phyloP scores from a whole-genome alignment of 2,329 filamentous ascomycete genomes.

The Boeremia lycopersici region DNA sequence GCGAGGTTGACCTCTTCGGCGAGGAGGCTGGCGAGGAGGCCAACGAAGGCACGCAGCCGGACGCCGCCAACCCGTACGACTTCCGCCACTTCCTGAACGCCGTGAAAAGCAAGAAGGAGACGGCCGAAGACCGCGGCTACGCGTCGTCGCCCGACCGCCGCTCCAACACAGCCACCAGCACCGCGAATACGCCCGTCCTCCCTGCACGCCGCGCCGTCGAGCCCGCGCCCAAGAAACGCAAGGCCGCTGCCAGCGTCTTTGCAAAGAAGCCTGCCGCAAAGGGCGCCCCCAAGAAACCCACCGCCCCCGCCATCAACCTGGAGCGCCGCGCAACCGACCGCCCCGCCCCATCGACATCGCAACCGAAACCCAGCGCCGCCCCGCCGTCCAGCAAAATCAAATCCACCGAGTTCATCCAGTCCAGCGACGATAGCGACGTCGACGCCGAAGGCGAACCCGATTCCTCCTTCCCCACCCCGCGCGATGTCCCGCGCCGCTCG shows the following conservation, averaged over 20 bases:
- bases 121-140: slow-evolving; percentile 38
- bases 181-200: background rate
- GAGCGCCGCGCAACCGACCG: slow-evolving; percentile 44
- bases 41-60: slow-evolving; percentile 42
- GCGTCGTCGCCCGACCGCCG: slow-evolving; percentile 38
- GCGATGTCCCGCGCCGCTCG: background rate
- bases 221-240: slow-evolving; percentile 35
- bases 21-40: slow-evolving; percentile 31
- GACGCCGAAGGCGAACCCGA: slow-evolving; percentile 23
- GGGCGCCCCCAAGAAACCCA: slow-evolving; percentile 26
- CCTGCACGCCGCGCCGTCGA: slow-evolving; percentile 5
- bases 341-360: slow-evolving; percentile 15
- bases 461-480: background rate
- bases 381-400: slow-evolving; percentile 36
- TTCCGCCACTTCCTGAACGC: slow-evolving; percentile 54
- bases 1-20: slow-evolving; percentile 38
- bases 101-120: slow-evolving; percentile 39
- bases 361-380: slow-evolving; percentile 22
- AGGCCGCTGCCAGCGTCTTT: slow-evolving; percentile 21
- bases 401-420: slow-evolving; percentile 38
- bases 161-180: background rate
- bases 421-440: slow-evolving; percentile 27
- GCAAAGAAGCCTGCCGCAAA: slow-evolving; percentile 26
- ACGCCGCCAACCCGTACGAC: slow-evolving; percentile 56
- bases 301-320: slow-evolving; percentile 40